phyloP scores from a whole-genome alignment of 805 yeast species.

The Blastobotrys chiropterorum region DNA sequence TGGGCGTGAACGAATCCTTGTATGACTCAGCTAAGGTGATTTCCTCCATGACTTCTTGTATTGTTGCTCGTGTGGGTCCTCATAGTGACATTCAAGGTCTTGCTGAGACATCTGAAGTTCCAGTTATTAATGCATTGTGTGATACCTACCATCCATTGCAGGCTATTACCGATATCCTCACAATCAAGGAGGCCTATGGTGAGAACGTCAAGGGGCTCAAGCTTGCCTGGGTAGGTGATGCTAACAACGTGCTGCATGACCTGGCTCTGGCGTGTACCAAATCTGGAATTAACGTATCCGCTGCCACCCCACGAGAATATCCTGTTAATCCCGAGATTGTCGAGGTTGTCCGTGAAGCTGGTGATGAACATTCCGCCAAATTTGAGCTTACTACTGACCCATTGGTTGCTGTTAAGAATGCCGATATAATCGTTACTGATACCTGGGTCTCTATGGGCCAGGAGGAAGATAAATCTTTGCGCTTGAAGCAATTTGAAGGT shows the following conservation, averaged over 20 bases:
- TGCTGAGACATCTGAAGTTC: conserved; percentile 74
- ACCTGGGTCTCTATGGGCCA: conserved; percentile 99
- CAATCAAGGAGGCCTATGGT: conserved; percentile 75
- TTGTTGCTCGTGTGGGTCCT: conserved; percentile 89
- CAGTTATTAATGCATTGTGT: conserved; percentile 89
- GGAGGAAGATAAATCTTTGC: conserved; percentile 66
- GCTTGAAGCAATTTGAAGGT: conserved; percentile 75
- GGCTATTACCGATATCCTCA: conserved; percentile 84
- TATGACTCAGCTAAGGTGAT: conserved; percentile 86
- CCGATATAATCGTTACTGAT: conserved; percentile 87
- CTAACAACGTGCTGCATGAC: conserved; percentile 93
- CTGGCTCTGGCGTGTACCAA: conserved; percentile 81
- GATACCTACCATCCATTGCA: conserved; percentile 93
- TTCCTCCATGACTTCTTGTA: conserved; percentile 93
- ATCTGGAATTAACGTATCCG: conserved; percentile 72
- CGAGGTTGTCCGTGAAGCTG: conserved; percentile 47
- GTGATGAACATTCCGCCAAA: conserved; percentile 44
- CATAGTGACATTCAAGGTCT: conserved; percentile 78
- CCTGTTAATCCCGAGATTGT: conserved; percentile 54
- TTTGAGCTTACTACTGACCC: conserved; percentile 70
- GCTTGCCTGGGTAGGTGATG: conserved; percentile 93
- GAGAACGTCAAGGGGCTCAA: conserved; percentile 45
- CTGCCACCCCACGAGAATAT: conserved; percentile 79
- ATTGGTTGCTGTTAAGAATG: conserved; percentile 58
- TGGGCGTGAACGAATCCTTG: conserved; percentile 89